Conservation (phyloP, 31 red algal genomes). For the Endocladia muricata region DNA sequence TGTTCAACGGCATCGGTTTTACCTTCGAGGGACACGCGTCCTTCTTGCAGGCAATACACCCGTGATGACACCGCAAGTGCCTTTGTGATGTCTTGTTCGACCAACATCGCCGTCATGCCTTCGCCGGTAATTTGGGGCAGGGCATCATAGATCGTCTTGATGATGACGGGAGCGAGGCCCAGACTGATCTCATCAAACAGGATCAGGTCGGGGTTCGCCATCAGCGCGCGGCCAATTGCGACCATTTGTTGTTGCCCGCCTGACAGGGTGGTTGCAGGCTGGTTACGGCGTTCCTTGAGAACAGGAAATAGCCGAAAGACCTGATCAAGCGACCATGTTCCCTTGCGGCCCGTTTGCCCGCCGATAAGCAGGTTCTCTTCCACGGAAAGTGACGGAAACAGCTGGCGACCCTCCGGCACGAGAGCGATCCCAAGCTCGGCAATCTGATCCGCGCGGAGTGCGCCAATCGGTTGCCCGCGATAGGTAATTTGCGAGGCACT, state of each 20-base stretch:
- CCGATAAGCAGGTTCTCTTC: not conserved
- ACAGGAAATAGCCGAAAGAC: not conserved
- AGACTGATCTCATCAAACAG: not conserved
- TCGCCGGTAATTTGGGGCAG: not conserved
- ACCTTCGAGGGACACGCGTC: too few species aligned
- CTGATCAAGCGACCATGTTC: not conserved
- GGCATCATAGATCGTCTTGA: not conserved
- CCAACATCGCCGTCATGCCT: constrained; percentile 6
- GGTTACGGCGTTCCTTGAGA: not conserved
- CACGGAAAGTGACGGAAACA: not conserved
- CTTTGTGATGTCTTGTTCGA: constrained; percentile 10
- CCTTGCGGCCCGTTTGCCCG: not conserved
- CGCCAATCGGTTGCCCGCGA: not conserved
- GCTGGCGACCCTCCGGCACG: not conserved
- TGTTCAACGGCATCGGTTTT: too few species aligned
- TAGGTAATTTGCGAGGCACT: not conserved
- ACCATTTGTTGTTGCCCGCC: constrained; percentile 14
- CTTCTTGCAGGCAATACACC: too few species aligned
- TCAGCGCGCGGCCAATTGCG: constrained; percentile 17
- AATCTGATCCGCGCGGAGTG: not conserved
- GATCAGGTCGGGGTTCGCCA: not conserved
- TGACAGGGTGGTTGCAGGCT: not conserved
- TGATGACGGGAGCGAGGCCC: not conserved
- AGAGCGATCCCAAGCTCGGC: not conserved
- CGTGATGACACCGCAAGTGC: too few species aligned